These are phyloP conservation scores for Limonium bicolor DNA, from an alignment of 148 eudicot genomes.

Conservation along the genomic window DNA sequence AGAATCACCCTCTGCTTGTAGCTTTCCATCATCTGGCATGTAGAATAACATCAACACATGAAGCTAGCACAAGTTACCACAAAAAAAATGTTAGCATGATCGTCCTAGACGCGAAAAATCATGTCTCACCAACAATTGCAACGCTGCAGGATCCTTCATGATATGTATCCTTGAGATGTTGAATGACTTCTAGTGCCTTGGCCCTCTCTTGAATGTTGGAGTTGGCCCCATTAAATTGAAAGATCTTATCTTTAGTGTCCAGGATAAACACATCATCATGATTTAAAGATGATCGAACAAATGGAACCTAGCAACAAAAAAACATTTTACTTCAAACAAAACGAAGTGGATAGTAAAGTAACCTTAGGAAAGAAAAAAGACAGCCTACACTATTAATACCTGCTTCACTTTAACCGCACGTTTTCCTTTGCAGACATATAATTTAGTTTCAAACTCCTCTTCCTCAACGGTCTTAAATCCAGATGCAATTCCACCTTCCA, in stretches of 20 bases:
- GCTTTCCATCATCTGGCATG: constrained; percentile 78
- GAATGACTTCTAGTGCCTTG: constrained; percentile 92
- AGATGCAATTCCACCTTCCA: constrained; percentile 96
- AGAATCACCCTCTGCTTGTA: constrained; percentile 92
- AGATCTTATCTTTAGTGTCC: constrained; percentile 89
- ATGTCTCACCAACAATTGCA: constrained; percentile 84
- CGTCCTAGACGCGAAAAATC: neutral
- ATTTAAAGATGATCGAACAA: constrained; percentile 87
- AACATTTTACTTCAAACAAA: neutral
- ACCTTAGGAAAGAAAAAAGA: neutral
- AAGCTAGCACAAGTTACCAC: constrained; percentile 4
- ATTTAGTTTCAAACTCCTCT: constrained; percentile 86
- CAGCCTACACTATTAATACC: constrained; percentile 22
- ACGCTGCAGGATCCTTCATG: constrained; percentile 82
- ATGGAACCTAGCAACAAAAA: constrained; percentile 71
- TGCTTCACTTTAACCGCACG: constrained; percentile 84
- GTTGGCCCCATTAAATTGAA: constrained; percentile 96
- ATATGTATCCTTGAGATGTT: constrained; percentile 75
- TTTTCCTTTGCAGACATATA: constrained; percentile 86
- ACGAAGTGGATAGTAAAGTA: neutral
- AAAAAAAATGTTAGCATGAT: neutral
- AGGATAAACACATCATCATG: constrained; percentile 96
- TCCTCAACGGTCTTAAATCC: constrained; percentile 84
- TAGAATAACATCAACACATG: constrained; percentile 1
- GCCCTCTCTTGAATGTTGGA: constrained; percentile 99